Percentiles rank a stretch among this genome's conserved stretches.
phyloP scores from a whole-genome alignment of 352 stramenopile species.

The Phytophthora pinifolia region DNA sequence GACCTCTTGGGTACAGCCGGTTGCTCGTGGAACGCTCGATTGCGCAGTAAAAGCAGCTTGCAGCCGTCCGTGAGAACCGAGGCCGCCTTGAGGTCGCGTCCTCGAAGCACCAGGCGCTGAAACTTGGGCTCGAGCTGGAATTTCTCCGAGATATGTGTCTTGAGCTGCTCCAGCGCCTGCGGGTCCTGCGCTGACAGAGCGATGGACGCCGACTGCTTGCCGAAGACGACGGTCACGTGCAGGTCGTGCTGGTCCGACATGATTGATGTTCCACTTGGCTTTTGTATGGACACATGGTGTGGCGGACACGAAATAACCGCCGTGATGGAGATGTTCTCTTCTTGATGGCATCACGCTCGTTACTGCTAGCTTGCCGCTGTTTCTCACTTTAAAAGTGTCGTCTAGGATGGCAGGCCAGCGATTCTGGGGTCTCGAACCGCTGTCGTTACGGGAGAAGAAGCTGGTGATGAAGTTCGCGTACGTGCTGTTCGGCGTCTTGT shows the following conservation, averaged over 20 bases:
- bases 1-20: not conserved
- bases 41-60: slow-evolving; percentile 52
- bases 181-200: slow-evolving; percentile 21
- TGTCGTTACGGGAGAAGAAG: slow-evolving; percentile 4
- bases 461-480: slow-evolving; percentile 2
- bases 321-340: too few relatives aligned
- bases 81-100: slow-evolving; percentile 39
- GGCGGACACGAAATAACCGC: too few relatives aligned
- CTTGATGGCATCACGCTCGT: too few relatives aligned
- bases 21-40: slow-evolving; percentile 34
- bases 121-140: slow-evolving; percentile 43
- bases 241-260: slow-evolving; percentile 22
- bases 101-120: slow-evolving; percentile 58
- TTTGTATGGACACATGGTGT: not conserved
- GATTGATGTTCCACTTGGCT: not conserved
- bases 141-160: slow-evolving; percentile 26
- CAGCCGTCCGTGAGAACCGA: slow-evolving; percentile 28
- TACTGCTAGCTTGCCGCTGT: too few relatives aligned
- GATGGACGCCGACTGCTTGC: slow-evolving; percentile 41
- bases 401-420: not conserved
- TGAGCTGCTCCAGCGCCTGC: slow-evolving; percentile 34
- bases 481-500: slow-evolving; percentile 13
- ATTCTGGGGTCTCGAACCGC: not conserved
- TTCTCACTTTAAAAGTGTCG: not conserved
- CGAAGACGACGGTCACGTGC: slow-evolving; percentile 48